phyloP scores from a whole-genome alignment of 78 protist species.

The Dictyostelium citrinum region DNA sequence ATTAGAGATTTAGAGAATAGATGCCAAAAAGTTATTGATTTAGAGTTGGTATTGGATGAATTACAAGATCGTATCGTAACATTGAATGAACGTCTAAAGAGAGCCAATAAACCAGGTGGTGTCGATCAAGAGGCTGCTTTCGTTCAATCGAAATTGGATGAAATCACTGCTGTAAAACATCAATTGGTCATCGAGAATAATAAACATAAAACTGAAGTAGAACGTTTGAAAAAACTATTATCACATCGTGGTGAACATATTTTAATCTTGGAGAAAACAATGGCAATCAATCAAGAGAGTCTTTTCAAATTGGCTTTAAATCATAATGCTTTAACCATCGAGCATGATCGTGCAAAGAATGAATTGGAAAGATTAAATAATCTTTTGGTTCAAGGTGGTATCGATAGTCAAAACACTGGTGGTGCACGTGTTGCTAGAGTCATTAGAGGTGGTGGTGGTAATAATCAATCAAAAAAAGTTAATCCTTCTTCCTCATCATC shows the following conservation, averaged over 20 bases:
- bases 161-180: slow-evolving; percentile 59
- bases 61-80: slow-evolving; percentile 47
- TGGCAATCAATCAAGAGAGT: slow-evolving; percentile 23
- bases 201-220: slow-evolving; percentile 18
- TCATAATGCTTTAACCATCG: neutral
- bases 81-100: slow-evolving; percentile 35
- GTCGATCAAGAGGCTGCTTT: neutral
- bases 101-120: slow-evolving; percentile 13
- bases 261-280: slow-evolving; percentile 10
- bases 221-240: neutral
- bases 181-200: slow-evolving; percentile 50
- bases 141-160: slow-evolving; percentile 52
- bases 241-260: slow-evolving; percentile 28
- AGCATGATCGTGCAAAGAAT: neutral
- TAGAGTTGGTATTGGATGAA: slow-evolving; percentile 65
- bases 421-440: slow-evolving; percentile 66
- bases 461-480: neutral
- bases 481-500: neutral
- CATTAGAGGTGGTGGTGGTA: slow-evolving; percentile 54
- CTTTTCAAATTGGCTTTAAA: slow-evolving; percentile 18
- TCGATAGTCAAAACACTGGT: neutral
- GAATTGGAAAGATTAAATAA: neutral
- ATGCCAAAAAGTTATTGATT: slow-evolving; percentile 76
- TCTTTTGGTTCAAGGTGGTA: neutral
- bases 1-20: slow-evolving; percentile 64